Percentiles rank a stretch among this genome's conserved stretches.
These are phyloP conservation scores for Nicotiana noctiflora DNA, from an alignment of 257 asterid species.

Conservation along the genomic window DNA sequence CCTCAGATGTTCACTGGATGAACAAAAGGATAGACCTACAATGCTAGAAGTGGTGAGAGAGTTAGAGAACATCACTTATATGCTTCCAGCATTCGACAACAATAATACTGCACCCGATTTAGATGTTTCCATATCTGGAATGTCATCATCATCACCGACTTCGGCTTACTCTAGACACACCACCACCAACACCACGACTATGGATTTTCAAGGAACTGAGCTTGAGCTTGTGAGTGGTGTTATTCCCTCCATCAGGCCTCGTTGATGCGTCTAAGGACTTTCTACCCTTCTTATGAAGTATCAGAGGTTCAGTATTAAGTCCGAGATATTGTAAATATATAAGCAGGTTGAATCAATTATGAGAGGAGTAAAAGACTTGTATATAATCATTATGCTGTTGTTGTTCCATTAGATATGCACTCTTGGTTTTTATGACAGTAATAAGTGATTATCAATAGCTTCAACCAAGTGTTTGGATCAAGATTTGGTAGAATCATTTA, in stretches of 20 bases:
- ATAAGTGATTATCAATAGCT: neutral
- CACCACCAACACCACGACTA: constrained; percentile 16
- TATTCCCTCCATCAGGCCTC: constrained; percentile 24
- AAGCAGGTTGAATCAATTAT: neutral
- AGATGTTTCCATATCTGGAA: constrained; percentile 12
- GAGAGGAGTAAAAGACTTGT: neutral
- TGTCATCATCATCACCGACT: constrained; percentile 2
- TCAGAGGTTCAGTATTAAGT: neutral
- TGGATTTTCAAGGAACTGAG: constrained; percentile 25
- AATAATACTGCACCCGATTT: neutral
- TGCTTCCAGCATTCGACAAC: constrained; percentile 27
- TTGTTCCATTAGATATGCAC: neutral
- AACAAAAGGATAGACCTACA: constrained; percentile 26
- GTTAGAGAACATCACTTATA: constrained; percentile 21
- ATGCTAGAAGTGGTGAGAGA: constrained; percentile 33
- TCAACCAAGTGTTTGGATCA: neutral
- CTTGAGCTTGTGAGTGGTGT: constrained; percentile 32
- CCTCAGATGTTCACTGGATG: constrained; percentile 32
- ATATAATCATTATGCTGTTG: neutral
- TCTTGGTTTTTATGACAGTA: neutral
- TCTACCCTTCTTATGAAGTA: neutral
- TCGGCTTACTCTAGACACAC: constrained; percentile 17
- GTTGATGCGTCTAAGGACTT: constrained; percentile 11
- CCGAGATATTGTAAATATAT: neutral
- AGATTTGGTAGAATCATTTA: neutral